phyloP scores from a whole-genome alignment of 495 filamentous ascomycete species.

The Neohortaea acidophila region DNA sequence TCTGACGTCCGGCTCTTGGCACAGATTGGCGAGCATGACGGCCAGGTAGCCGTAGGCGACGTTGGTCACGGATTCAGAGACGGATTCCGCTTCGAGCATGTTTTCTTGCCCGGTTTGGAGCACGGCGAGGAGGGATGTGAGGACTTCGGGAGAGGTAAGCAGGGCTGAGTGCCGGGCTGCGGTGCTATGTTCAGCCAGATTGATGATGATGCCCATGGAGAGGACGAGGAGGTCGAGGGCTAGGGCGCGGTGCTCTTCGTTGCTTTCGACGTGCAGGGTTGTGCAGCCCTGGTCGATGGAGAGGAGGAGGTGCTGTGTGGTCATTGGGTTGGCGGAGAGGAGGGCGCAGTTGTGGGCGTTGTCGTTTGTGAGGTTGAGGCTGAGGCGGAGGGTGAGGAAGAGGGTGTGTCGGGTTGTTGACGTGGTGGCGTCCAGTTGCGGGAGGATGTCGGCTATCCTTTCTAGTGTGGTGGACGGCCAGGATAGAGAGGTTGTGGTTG shows the following conservation, averaged over 20 bases:
- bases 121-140: constrained; percentile 3
- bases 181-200: constrained; percentile 65
- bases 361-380: constrained; percentile 79
- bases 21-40: constrained; percentile 67
- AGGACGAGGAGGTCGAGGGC: constrained; percentile 60
- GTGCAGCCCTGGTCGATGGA: constrained; percentile 24
- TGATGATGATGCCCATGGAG: constrained; percentile 71
- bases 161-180: constrained; percentile 27
- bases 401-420: constrained; percentile 3
- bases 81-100: constrained; percentile 11
- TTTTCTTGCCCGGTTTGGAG: constrained; percentile 7
- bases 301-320: constrained; percentile 34
- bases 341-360: constrained; percentile 48
- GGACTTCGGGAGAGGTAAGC: not conserved
- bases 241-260: constrained; percentile 31
- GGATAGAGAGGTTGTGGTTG: not conserved
- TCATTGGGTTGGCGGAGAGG: constrained; percentile 38
- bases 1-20: constrained; percentile 40
- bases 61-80: constrained; percentile 61
- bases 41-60: constrained; percentile 85
- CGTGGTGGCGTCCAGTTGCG: not conserved
- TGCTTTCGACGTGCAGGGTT: constrained; percentile 30
- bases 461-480: constrained; percentile 10
- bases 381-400: constrained; percentile 43
- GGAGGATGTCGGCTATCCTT: constrained; percentile 1